Conservation (phyloP, 805 yeast genomes). For the Scheffersomyces lignosus region DNA sequence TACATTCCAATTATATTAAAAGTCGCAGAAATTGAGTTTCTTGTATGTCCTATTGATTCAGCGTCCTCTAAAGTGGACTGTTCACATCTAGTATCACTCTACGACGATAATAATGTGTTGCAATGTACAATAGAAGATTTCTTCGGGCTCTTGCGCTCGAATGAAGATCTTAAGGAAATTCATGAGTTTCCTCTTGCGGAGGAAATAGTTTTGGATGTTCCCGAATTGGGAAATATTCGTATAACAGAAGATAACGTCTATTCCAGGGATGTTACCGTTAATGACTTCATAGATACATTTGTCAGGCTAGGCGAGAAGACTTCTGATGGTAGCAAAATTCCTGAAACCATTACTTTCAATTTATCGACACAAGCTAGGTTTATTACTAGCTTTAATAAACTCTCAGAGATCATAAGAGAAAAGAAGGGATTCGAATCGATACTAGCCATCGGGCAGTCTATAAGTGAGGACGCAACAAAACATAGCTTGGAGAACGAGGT, state of each 20-base stretch:
- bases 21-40: slow-evolving; percentile 25
- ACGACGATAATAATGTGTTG: slow-evolving; percentile 19
- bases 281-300: slow-evolving; percentile 27
- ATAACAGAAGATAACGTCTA: slow-evolving; percentile 35
- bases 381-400: slow-evolving; percentile 24
- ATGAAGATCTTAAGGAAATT: slow-evolving; percentile 27
- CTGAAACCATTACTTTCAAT: slow-evolving; percentile 17
- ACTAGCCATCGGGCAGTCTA: neutral
- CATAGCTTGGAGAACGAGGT: neutral
- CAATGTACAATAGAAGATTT: slow-evolving; percentile 22
- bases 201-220: slow-evolving; percentile 27
- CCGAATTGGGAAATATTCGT: slow-evolving; percentile 25
- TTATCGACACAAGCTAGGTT: slow-evolving; percentile 24
- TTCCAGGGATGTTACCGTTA: slow-evolving; percentile 21
- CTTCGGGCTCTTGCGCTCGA: slow-evolving; percentile 23
- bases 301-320: slow-evolving; percentile 15
- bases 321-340: slow-evolving; percentile 2
- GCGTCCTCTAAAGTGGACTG: slow-evolving; percentile 10
- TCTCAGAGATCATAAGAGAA: slow-evolving; percentile 18
- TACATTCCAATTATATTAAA: slow-evolving; percentile 22
- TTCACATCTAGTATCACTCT: slow-evolving; percentile 25
- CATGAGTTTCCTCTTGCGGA: slow-evolving; percentile 22
- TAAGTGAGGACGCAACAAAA: too few relatives aligned
- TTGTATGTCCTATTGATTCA: slow-evolving; percentile 18
- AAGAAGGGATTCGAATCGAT: slow-evolving; percentile 20